A percentile compares a stretch with the other conserved stretches of the same genome.
phyloP scores from a whole-genome alignment of 495 filamentous ascomycete genomes.

The Lophiotrema nucula region DNA sequence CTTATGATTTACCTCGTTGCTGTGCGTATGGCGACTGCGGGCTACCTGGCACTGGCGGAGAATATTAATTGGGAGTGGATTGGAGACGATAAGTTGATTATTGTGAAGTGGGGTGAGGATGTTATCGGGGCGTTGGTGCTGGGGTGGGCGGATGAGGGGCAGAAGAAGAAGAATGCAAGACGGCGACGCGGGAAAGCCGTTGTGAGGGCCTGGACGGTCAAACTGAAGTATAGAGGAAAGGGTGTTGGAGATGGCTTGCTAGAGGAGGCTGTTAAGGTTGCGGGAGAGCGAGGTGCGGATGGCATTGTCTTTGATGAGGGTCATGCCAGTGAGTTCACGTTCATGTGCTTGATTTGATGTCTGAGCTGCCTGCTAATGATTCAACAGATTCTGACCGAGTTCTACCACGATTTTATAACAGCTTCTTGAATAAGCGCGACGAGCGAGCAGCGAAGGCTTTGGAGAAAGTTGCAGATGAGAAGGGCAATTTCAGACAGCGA shows the following conservation, averaged over 20 bases:
- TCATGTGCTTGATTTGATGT: not conserved
- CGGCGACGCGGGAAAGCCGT: slow-evolving; percentile 41
- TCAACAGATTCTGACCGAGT: slow-evolving; percentile 54
- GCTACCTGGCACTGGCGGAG: slow-evolving; percentile 56
- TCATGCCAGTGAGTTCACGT: slow-evolving; percentile 57
- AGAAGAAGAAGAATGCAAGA: slow-evolving; percentile 37
- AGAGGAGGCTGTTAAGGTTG: slow-evolving; percentile 60
- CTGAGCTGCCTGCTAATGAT: slow-evolving; percentile 10
- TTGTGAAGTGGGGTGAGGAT: slow-evolving; percentile 55
- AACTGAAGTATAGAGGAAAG: slow-evolving; percentile 59
- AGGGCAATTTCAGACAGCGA: slow-evolving; percentile 34
- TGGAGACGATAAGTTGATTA: slow-evolving; percentile 49
- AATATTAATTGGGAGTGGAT: slow-evolving; percentile 52
- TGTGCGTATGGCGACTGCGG: slow-evolving; percentile 43
- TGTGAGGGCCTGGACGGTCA: slow-evolving; percentile 75
- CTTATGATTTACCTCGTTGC: slow-evolving; percentile 48
- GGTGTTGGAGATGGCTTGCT: slow-evolving; percentile 70
- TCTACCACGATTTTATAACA: slow-evolving; percentile 61
- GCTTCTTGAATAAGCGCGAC: slow-evolving; percentile 57
- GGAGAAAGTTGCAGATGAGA: slow-evolving; percentile 41
- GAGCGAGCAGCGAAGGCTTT: slow-evolving; percentile 52
- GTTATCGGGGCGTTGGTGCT: slow-evolving; percentile 58
- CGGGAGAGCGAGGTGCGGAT: slow-evolving; percentile 56
- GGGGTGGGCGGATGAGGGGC: slow-evolving; percentile 46
- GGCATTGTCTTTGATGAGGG: slow-evolving; percentile 64